Conservation (phyloP, 2,329 filamentous ascomycete genomes). For the Graphilbum ipis-grandicollis region DNA sequence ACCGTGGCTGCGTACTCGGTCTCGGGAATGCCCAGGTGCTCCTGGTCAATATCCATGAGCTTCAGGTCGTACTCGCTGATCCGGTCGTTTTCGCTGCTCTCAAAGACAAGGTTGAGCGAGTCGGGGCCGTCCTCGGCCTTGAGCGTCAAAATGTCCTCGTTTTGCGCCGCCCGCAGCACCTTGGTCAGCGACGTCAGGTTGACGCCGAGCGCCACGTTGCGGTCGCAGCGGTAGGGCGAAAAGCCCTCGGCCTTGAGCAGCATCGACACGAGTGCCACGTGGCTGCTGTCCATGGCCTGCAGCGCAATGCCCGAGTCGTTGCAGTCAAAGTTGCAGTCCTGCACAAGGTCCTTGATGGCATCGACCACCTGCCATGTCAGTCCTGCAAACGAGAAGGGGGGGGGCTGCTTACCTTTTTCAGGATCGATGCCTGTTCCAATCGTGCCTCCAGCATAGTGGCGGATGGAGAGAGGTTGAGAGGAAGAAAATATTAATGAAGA, state of each 20-base stretch:
- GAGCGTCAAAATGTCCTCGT: slow-evolving; percentile 85
- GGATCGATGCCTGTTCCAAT: slow-evolving; percentile 78
- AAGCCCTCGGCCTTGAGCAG: slow-evolving; percentile 92
- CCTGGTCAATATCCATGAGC: slow-evolving; percentile 99
- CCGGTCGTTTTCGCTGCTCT: slow-evolving; percentile 73
- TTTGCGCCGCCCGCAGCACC: slow-evolving; percentile 85
- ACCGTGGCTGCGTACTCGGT: slow-evolving; percentile 96
- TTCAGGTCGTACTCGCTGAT: slow-evolving; percentile 99
- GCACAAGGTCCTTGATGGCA: slow-evolving; percentile 96
- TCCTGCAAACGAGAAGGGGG: neutral
- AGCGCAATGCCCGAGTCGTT: slow-evolving; percentile 98
- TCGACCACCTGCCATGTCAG: slow-evolving; percentile 59
- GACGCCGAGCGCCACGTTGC: slow-evolving; percentile 95
- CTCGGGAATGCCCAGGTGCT: slow-evolving; percentile 95
- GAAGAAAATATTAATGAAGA: neutral
- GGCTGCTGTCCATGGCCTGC: slow-evolving; percentile 99
- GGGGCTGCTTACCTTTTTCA: slow-evolving; percentile 63
- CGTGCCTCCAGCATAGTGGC: slow-evolving; percentile 82
- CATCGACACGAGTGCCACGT: slow-evolving; percentile 98
- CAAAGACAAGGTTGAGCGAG: slow-evolving; percentile 87
- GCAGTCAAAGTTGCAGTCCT: slow-evolving; percentile 99
- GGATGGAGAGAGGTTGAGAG: slow-evolving; percentile 1
- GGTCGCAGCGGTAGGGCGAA: slow-evolving; percentile 91
- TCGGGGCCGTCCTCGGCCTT: slow-evolving; percentile 97
- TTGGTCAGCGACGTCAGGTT: slow-evolving; percentile 95